Evolutionary conservation across 768 basidiomycete genomes (phyloP), one percentile per base, ranked within the genome.

Genomic region (Trametopsis cervina): DNA sequence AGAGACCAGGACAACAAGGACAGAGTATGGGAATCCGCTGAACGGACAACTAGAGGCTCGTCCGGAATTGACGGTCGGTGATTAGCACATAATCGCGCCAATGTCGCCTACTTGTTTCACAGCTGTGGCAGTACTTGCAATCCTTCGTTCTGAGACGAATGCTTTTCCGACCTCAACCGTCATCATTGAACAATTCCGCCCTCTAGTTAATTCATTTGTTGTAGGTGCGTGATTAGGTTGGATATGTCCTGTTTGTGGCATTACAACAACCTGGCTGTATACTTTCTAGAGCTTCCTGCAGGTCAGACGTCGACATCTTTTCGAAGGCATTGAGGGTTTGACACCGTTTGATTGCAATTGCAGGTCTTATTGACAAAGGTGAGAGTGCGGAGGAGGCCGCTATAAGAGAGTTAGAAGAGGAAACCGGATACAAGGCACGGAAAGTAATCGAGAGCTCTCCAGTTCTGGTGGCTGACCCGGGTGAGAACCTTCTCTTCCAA

Each of bases 111-210:
- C 6, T 18, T n/a, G 4, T 9, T 18, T 17, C 23, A 21, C 53
- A 92, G 94, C 83, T 44, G 93, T 97, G 10, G 85, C 90, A 4
- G 80, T 96, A 37, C 68, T 96, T 4, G 81, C 90, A 12, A 67
- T 96, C 22, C 71, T 97, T 39, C 76, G 78, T 27, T 92, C 92
- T 38, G 80, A 80, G 63, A 79, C 77, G 6, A 72, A 77, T 51
- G 75, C 78, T 2, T 91, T 90, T 57, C 81, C 81, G 3, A 63
- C 75, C 4, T 89, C 87, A 1, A 92, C 88, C 3, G 76, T 95
- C 46, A 71, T 97, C 54, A 81, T 96, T 57, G 90, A 95, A 60
- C 94, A 96, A 62, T 97, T 85, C 63, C 81, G 95, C 21, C 92
- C 95, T 0, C 90, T 94, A 0, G 74, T 92, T 40, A 85, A 78